Evolutionary conservation across 805 yeast species (phyloP).

Genomic region (Kluyveromyces siamensis): DNA sequence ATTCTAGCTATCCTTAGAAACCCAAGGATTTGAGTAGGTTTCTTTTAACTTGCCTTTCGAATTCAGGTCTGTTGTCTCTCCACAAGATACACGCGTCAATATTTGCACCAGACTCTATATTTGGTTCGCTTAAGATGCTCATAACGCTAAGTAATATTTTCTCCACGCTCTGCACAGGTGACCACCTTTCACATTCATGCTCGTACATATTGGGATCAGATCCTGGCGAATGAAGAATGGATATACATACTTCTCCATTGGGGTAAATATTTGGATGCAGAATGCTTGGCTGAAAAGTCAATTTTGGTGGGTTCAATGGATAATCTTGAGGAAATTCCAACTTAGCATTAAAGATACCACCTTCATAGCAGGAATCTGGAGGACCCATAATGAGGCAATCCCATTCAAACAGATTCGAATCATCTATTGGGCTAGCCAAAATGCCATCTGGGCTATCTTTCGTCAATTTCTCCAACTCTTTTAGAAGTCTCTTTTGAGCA

Average conservation of each 20-base stretch:
- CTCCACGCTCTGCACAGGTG: constrained; percentile 96
- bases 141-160: constrained; percentile 86
- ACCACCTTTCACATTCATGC: constrained; percentile 94
- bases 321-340: constrained; percentile 69
- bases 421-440: constrained; percentile 81
- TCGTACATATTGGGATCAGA: constrained; percentile 96
- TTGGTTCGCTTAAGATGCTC: constrained; percentile 96
- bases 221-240: constrained; percentile 92
- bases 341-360: constrained; percentile 77
- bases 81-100: constrained; percentile 72
- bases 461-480: constrained; percentile 80
- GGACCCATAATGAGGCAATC: constrained; percentile 83
- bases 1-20: constrained; percentile 28
- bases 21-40: constrained; percentile 71
- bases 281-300: constrained; percentile 70
- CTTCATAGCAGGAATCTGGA: constrained; percentile 72
- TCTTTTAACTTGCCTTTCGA: constrained; percentile 50
- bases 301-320: constrained; percentile 73
- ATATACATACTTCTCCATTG: constrained; percentile 93
- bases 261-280: constrained; percentile 90
- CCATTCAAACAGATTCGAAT: constrained; percentile 69
- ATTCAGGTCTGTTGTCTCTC: constrained; percentile 74
- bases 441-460: constrained; percentile 92
- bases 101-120: constrained; percentile 93
- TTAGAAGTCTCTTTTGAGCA: constrained; percentile 79